A percentile compares a stretch with the other conserved stretches of the same genome.
Evolutionary conservation across 441 rosid genomes (phyloP).

Genomic region (Metrosideros polymorpha): DNA sequence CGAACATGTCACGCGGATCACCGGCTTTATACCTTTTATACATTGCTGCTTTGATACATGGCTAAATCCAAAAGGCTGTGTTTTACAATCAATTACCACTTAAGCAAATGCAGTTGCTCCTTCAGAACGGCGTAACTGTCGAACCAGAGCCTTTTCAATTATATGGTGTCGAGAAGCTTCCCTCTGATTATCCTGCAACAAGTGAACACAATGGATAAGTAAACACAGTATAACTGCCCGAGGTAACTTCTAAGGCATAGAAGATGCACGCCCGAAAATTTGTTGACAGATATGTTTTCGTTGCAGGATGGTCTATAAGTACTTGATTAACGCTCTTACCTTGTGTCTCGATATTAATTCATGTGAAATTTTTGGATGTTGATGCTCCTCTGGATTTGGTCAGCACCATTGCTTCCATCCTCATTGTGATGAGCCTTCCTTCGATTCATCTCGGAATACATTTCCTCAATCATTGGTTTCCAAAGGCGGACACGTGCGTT

Average conservation of each 20-base stretch:
- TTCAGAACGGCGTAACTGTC: not conserved
- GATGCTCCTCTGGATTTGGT: constrained; percentile 20
- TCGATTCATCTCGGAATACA: constrained; percentile 77
- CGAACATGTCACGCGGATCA: not conserved
- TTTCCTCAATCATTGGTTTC: constrained; percentile 97
- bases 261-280: not conserved
- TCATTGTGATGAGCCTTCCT: constrained; percentile 22
- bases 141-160: not conserved
- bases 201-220: not conserved
- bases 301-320: not conserved
- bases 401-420: constrained; percentile 16
- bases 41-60: not conserved
- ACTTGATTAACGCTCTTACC: not conserved
- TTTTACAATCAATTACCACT: not conserved
- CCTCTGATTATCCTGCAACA: not conserved
- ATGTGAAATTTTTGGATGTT: constrained; percentile 20
- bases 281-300: not conserved
- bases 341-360: not conserved
- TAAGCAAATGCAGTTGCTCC: not conserved
- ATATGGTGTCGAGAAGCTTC: not conserved
- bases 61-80: not conserved
- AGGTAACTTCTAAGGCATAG: not conserved
- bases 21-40: not conserved
- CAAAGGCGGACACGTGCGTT: constrained; percentile 91
- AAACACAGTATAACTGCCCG: not conserved